A percentile compares a stretch with the other conserved stretches of the same genome.
Conservation (phyloP, 2,329 filamentous ascomycete genomes). For the Paracoccidioides brasiliensis region DNA sequence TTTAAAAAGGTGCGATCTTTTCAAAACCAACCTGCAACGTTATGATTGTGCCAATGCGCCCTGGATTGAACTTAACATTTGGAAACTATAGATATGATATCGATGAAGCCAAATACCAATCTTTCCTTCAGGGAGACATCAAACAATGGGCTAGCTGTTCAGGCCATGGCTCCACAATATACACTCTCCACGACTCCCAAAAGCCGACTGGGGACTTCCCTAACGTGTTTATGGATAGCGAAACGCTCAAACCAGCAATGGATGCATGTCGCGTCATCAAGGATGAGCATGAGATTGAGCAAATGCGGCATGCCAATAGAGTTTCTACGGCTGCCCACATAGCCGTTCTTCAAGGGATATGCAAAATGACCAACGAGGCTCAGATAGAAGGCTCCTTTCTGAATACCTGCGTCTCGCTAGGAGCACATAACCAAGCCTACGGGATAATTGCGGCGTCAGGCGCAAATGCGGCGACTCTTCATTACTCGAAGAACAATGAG, state of each 20-base stretch:
- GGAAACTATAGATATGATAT: slow-evolving; percentile 45
- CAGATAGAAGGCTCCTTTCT: slow-evolving; percentile 75
- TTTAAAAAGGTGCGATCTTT: slow-evolving; percentile 28
- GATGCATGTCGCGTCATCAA: slow-evolving; percentile 58
- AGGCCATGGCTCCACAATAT: slow-evolving; percentile 19
- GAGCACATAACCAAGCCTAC: slow-evolving; percentile 75
- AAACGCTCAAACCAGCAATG: slow-evolving; percentile 40
- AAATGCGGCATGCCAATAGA: slow-evolving; percentile 59
- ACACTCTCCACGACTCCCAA: slow-evolving; percentile 27
- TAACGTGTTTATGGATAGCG: slow-evolving; percentile 13
- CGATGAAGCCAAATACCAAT: slow-evolving; percentile 53
- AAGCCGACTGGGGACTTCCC: slow-evolving; percentile 9
- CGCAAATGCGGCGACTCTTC: slow-evolving; percentile 67
- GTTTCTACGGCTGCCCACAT: slow-evolving; percentile 56
- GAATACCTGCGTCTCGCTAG: slow-evolving; percentile 59
- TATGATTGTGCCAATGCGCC: background rate
- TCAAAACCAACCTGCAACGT: background rate
- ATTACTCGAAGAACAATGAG: slow-evolving; percentile 72
- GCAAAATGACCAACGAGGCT: slow-evolving; percentile 57
- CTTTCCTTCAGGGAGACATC: slow-evolving; percentile 39
- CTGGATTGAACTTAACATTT: background rate
- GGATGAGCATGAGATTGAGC: slow-evolving; percentile 59
- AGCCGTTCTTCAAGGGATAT: slow-evolving; percentile 48
- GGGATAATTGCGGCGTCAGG: slow-evolving; percentile 74
- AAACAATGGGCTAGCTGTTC: slow-evolving; percentile 20